phyloP scores from a whole-genome alignment of 2,329 filamentous ascomycete species.

The Chaetothyriales sp. region DNA sequence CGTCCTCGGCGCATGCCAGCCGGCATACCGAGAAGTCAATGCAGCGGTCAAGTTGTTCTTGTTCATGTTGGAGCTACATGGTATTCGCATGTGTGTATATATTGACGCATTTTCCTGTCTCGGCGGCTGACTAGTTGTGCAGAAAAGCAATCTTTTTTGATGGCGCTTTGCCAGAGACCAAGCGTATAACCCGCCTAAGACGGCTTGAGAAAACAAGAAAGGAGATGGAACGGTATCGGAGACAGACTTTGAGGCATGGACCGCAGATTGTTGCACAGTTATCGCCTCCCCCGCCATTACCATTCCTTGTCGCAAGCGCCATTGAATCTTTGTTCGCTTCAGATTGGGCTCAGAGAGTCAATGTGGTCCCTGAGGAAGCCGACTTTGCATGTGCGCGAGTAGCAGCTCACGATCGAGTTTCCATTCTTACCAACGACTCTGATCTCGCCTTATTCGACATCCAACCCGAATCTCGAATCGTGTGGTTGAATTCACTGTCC shows the following conservation, averaged over 20 bases:
- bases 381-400: slow-evolving; percentile 64
- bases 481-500: slow-evolving; percentile 55
- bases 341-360: slow-evolving; percentile 28
- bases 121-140: slow-evolving; percentile 3
- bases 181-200: slow-evolving; percentile 47
- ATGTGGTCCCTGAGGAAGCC: slow-evolving; percentile 69
- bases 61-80: slow-evolving; percentile 39
- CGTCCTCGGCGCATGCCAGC: slow-evolving; percentile 32
- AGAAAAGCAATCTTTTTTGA: slow-evolving; percentile 60
- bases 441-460: slow-evolving; percentile 68
- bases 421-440: slow-evolving; percentile 70
- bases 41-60: slow-evolving; percentile 49
- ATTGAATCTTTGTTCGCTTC: slow-evolving; percentile 40
- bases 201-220: slow-evolving; percentile 47
- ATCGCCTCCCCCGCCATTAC: slow-evolving; percentile 49
- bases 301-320: slow-evolving; percentile 65
- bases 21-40: slow-evolving; percentile 52
- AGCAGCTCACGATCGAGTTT: slow-evolving; percentile 40
- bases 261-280: slow-evolving; percentile 10
- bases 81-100: slow-evolving; percentile 47
- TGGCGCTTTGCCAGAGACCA: slow-evolving; percentile 58
- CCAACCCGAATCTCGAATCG: slow-evolving; percentile 46
- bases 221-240: slow-evolving; percentile 36
- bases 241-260: slow-evolving; percentile 7
- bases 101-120: slow-evolving; percentile 5